Evolutionary conservation across 345 rosid genomes (phyloP).

Genomic region (Diplotaxis tenuifolia): DNA sequence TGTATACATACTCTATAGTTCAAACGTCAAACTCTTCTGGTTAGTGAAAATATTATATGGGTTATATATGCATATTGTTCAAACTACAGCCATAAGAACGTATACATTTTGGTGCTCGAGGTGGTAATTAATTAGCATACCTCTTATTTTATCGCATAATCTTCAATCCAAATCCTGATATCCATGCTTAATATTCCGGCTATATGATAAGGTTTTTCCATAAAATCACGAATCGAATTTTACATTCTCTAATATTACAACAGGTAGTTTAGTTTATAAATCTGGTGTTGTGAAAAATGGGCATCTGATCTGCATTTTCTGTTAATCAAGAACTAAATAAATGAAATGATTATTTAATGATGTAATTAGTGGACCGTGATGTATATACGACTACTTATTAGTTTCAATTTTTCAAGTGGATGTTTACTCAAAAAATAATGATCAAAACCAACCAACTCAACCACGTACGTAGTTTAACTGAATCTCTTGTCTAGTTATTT

Average conservation of each 20-base stretch:
- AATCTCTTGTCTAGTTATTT: slow-evolving; percentile 3
- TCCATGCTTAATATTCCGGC: background rate
- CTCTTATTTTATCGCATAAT: background rate
- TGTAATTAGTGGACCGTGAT: slow-evolving; percentile 11
- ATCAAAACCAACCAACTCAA: slow-evolving; percentile 16
- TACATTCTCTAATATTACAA: background rate
- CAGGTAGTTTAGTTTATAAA: background rate
- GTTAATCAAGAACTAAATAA: background rate
- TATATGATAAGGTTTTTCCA: background rate
- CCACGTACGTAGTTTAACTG: slow-evolving; percentile 7
- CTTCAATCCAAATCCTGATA: background rate
- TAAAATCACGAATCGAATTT: background rate
- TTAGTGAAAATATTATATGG: background rate
- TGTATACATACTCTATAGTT: background rate
- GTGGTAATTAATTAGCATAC: background rate
- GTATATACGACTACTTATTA: slow-evolving; percentile 8
- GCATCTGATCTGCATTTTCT: slow-evolving; percentile 1
- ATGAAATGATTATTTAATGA: background rate
- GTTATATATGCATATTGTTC: slow-evolving; percentile 3
- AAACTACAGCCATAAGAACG: background rate
- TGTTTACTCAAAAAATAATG: slow-evolving; percentile 2
- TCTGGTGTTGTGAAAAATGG: background rate
- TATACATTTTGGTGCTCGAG: slow-evolving; percentile 35
- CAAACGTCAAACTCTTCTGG: slow-evolving; percentile 2
- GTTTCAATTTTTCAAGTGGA: slow-evolving; percentile 12